Evolutionary conservation across 148 eudicot species (phyloP).

Genomic region (Spergularia bocconei): DNA sequence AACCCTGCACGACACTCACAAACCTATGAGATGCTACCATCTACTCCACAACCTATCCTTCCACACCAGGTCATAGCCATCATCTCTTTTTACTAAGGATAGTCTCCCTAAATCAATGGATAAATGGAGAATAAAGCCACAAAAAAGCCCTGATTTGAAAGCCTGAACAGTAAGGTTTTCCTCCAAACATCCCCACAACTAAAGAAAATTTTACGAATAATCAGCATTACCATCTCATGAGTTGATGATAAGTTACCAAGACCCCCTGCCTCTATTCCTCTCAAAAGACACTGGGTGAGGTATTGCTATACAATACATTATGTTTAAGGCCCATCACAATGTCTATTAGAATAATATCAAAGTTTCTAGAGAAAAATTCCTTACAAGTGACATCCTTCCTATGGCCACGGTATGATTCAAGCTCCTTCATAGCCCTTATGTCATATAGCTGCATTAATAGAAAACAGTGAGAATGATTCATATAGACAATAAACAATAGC

Average conservation of each 20-base stretch:
- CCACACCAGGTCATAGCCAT: background rate
- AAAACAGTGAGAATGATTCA: conserved; percentile 7
- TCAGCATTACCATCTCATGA: background rate
- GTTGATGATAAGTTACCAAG: background rate
- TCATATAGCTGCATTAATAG: conserved; percentile 76
- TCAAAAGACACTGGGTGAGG: background rate
- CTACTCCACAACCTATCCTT: background rate
- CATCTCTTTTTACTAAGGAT: too few species aligned
- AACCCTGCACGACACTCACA: background rate
- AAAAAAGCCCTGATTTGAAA: background rate
- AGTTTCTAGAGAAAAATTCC: background rate
- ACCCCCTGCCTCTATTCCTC: background rate
- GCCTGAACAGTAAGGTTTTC: background rate
- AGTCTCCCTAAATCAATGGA: background rate
- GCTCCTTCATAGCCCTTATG: conserved; percentile 98
- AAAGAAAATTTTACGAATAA: background rate
- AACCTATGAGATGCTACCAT: background rate
- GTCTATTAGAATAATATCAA: background rate
- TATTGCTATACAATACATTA: background rate
- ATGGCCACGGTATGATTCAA: conserved; percentile 95
- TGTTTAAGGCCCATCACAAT: background rate
- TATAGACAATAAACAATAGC: background rate
- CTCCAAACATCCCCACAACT: background rate
- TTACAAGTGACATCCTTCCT: conserved; percentile 89
- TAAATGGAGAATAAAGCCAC: background rate